Evolutionary conservation across 306 rosid genomes (phyloP).

Genomic region (Cicer chorassanicum): DNA sequence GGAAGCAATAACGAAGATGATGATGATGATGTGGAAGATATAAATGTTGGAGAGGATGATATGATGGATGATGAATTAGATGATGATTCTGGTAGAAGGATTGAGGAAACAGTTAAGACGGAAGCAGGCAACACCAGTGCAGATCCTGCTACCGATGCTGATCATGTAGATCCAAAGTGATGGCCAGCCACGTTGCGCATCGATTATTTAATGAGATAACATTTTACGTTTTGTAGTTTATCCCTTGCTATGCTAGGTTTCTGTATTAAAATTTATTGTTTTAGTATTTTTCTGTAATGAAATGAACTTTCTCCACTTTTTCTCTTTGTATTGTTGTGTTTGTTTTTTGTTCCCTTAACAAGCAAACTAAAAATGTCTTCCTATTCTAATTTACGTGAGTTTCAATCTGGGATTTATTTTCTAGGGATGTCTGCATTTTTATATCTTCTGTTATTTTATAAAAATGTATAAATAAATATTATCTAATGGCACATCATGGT

Average conservation of each 20-base stretch:
- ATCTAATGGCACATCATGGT: not conserved
- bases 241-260: constrained; percentile 37
- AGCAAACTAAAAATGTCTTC: constrained; percentile 17
- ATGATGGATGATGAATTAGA: constrained; percentile 87
- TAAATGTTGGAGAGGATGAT: constrained; percentile 89
- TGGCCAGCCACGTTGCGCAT: constrained; percentile 13
- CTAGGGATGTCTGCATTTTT: not conserved
- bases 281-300: constrained; percentile 43
- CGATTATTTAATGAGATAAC: not conserved
- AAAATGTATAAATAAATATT: not conserved
- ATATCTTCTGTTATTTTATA: too few relatives aligned
- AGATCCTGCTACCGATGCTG: constrained; percentile 54
- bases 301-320: not conserved
- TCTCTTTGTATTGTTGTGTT: constrained; percentile 26
- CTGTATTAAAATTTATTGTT: constrained; percentile 10
- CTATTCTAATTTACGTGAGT: constrained; percentile 3
- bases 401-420: not conserved
- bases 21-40: constrained; percentile 91
- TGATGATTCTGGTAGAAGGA: constrained; percentile 72
- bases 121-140: constrained; percentile 51
- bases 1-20: constrained; percentile 82
- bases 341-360: constrained; percentile 35
- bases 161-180: constrained; percentile 52
- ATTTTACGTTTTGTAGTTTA: constrained; percentile 37
- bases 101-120: constrained; percentile 66